A percentile compares a stretch with the other conserved stretches of the same genome.
Conservation (phyloP, 2,329 filamentous ascomycete species). For the Paraconiothyrium sp. region DNA sequence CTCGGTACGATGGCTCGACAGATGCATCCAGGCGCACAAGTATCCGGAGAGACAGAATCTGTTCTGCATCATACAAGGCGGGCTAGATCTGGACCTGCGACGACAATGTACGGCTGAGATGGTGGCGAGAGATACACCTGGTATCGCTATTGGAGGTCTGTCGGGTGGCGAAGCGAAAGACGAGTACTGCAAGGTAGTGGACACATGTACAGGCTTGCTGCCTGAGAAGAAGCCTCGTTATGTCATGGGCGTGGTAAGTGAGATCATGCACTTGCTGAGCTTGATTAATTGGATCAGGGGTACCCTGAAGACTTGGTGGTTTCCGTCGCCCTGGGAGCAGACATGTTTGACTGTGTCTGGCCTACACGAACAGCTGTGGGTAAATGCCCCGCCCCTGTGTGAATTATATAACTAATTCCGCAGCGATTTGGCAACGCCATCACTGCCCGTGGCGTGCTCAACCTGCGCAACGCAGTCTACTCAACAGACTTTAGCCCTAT, state of each 20-base stretch:
- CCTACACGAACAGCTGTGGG: slow-evolving; percentile 86
- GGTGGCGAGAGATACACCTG: slow-evolving; percentile 89
- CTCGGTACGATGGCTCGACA: slow-evolving; percentile 93
- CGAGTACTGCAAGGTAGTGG: slow-evolving; percentile 90
- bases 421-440: slow-evolving; percentile 92
- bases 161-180: slow-evolving; percentile 95
- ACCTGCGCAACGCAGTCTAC: slow-evolving; percentile 79
- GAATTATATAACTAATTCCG: slow-evolving; percentile 12
- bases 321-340: slow-evolving; percentile 89
- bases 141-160: slow-evolving; percentile 94
- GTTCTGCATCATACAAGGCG: slow-evolving; percentile 98
- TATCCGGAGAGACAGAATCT: slow-evolving; percentile 87
- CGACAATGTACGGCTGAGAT: slow-evolving; percentile 85
- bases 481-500: slow-evolving; percentile 84
- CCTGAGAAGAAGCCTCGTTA: slow-evolving; percentile 96
- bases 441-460: slow-evolving; percentile 81
- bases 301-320: slow-evolving; percentile 97
- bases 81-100: slow-evolving; percentile 86
- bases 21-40: slow-evolving; percentile 89
- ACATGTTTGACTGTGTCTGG: slow-evolving; percentile 99
- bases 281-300: slow-evolving; percentile 61
- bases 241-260: slow-evolving; percentile 88
- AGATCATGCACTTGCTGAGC: neutral
- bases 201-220: slow-evolving; percentile 82
- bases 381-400: neutral